Evolutionary conservation across 768 basidiomycete species (phyloP), one percentile per base, ranked within the genome.

Genomic region (Lactarius evosmus): DNA sequence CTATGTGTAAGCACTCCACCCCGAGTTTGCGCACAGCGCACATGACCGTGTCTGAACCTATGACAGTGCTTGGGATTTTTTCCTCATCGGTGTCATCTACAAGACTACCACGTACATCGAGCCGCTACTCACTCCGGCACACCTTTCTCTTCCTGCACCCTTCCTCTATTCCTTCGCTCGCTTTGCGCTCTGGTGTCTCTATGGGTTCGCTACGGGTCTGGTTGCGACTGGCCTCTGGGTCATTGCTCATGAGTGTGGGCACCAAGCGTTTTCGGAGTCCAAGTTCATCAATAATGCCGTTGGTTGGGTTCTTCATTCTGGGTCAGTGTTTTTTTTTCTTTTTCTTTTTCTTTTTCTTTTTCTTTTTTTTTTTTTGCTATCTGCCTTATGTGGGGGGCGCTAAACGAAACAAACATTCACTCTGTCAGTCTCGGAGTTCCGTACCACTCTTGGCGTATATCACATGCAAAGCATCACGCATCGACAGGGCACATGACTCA

Each of bases 381-480:
- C n/a, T n/a, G n/a, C n/a, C n/a, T n/a, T n/a, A n/a, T n/a, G n/a
- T n/a, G n/a, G n/a, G n/a, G n/a, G 29, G 16, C 32, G 14, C 58
- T 61, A 49, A 66, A 25, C 17, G 25, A 33, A 66, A 25, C 17
- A n/a, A 33, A 40, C 46, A 51, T 58, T 52, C 16, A 57, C 49
- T 50, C 36, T 22, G 71, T 34, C 66, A 93, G 92, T 58, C 85
- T 98, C 62, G 89, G 95, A 54, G 96, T 98, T 16, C 96, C 96
- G 6, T 99, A 93, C 78, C 94, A 98, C 73, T 91, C 93, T 5
- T 98, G 95, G 96, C 84, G 93, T 67, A 93, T 97, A 72, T 88
- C 87, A 4, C 96, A 98, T 74, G 93, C 84, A 29, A 92, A 94
- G 75, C 96, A 99, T 76, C 96, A 99, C 75, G 96, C 96, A 17